These are phyloP conservation scores for Debaryomycetaceae sp. DNA, from an alignment of 1,139 yeast genomes.

Conservation along the genomic window DNA sequence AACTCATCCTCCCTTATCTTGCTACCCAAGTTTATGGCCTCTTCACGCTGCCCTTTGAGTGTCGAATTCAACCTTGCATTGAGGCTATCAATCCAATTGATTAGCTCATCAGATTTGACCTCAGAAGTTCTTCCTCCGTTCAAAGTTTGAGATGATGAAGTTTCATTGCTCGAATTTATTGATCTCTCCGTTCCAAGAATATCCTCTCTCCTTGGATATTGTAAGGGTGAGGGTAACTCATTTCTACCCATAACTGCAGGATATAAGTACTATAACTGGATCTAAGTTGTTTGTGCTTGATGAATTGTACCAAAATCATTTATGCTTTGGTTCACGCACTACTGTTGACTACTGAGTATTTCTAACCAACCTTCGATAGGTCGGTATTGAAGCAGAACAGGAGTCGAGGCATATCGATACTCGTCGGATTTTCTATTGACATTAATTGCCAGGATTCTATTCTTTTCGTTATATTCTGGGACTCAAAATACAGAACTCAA, in stretches of 20 bases:
- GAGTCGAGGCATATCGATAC: too few relatives aligned
- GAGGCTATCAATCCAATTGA: constrained; percentile 51
- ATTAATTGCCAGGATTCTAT: too few relatives aligned
- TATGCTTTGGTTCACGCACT: background rate
- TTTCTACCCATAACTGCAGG: background rate
- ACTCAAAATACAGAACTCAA: too few relatives aligned
- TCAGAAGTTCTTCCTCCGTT: background rate
- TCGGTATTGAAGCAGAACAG: too few relatives aligned
- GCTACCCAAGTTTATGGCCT: constrained; percentile 30
- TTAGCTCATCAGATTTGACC: constrained; percentile 30
- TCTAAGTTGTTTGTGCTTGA: background rate
- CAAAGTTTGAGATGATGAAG: background rate
- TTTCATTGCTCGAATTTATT: too few relatives aligned
- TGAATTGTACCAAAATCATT: background rate
- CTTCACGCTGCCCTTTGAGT: constrained; percentile 34
- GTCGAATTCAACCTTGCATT: constrained; percentile 39
- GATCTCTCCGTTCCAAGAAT: too few relatives aligned
- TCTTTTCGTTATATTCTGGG: too few relatives aligned
- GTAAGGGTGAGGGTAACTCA: background rate
- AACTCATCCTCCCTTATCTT: constrained; percentile 27
- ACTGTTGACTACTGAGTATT: background rate
- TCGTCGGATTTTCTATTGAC: too few relatives aligned
- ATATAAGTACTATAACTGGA: background rate
- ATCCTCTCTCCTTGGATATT: too few relatives aligned
- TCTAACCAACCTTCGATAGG: too few relatives aligned